Base-by-base conservation (phyloP, 2,329 filamentous ascomycete species). In the Nannizziopsis arthrosporioides region DNA sequence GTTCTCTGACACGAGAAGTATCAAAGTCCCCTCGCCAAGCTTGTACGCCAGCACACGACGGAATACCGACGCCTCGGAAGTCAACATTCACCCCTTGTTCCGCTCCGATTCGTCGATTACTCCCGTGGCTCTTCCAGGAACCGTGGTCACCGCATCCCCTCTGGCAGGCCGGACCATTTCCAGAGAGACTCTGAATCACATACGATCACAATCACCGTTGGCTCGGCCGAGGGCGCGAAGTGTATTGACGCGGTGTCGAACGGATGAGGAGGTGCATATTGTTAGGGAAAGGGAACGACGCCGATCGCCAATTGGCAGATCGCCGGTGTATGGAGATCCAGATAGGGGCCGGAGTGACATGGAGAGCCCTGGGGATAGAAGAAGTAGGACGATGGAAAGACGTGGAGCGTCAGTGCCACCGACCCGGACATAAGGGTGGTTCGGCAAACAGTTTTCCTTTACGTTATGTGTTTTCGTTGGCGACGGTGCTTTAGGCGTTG, bases 71-170 rank as follows among this genome's bases (percentile, higher is more conserved):
- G 18, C 31, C 7, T 6, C 11, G 5, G 17, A 41, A 31, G 38
- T 41, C 3, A 34, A 49, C n/a, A 51, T 51, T 37, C 49, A 51
- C 30, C 49, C 49, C 6, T 42, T 51, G 12, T 51, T 51, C 41
- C 49, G 49, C 40, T 48, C 41, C 17, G 46, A 49, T 17, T 46
- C 46, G n/a, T 44, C 42, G 7, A 31, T 19, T 4, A 45, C 49
- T 2, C 49, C 49, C 7, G 31, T 40, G 2, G 40, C 39, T 2
- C 17, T 38, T 34, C 48, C 42, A 12, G 48, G 48, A 1, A 50
- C 48, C 1, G 47, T 34, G 12, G 36, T 50, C 22, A 50, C 48
- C 8, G 48, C 48, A n/a, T 50, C 48, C 1, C 48, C 48, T 5
- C 27, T 50, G 9, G 48, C 48, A 3, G 48, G 48, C 3, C 48